Evolutionary conservation across 2,329 filamentous ascomycete species (phyloP), one percentile per base, ranked within the genome.

Genomic region (Parascedosporium putredinis): DNA sequence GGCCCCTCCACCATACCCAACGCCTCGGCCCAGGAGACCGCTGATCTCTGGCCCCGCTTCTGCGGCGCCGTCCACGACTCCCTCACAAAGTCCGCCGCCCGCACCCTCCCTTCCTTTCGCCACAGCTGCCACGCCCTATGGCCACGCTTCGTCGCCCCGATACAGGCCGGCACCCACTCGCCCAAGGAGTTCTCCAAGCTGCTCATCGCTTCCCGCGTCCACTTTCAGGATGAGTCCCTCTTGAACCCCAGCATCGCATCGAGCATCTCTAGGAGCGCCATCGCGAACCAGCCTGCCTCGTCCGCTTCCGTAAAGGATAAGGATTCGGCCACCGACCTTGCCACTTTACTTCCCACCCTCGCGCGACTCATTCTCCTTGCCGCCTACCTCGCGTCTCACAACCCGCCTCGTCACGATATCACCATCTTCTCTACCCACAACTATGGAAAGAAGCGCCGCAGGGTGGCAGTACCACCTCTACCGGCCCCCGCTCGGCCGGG

Each of bases 31-130:
- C 66, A 70, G 45, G 76, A 80, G 52, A 84, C 84, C 8, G 62
- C 67, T 22, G 84, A 85, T 65, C 76, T 91, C 14, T 93, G 86
- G 85, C 71, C 79, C 12, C 82, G 88, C 42, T 97, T 95, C 69
- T 80, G 84, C 54, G 80, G 80, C 45, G 87, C 88, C 4, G 81
- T 95, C 12, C 93, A 94, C 74, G 93, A 98, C 62, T 82, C 90
- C 1, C 73, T 97, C 10, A 81, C 84, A 45, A 87, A 84, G 55
- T 81, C 88, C 44, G 88, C 88, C 3, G 85, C 85, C 1, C 81
- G 89, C 46, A 89, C 91, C 33, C 73, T 97, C 12, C 75, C 84
- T 1, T 78, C 79, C 9, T 89, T 95, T 56, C 74, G 72, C 3
- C 76, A 78, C 31, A 79, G 84, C 46, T 89, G 86, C 60, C 66